phyloP scores from a whole-genome alignment of 2,329 filamentous ascomycete species.

The Cyclaneusma minus region DNA sequence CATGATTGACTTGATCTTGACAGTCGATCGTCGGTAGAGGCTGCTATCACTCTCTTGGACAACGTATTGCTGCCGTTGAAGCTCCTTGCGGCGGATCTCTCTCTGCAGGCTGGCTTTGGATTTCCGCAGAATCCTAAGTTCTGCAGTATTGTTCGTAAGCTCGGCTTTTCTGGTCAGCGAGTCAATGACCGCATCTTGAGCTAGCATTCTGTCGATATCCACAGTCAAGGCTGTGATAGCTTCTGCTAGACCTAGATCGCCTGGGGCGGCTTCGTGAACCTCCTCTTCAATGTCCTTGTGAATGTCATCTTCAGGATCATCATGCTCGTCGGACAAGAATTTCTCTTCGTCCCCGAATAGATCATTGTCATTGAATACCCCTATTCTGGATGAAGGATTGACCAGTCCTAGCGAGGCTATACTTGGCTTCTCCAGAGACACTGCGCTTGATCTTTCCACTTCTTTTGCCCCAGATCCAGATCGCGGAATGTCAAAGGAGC shows the following conservation, averaged over 20 bases:
- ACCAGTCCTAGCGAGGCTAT: slow-evolving; percentile 85
- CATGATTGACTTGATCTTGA: slow-evolving; percentile 85
- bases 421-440: slow-evolving; percentile 60
- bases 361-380: slow-evolving; percentile 87
- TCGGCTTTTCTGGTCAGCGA: slow-evolving; percentile 89
- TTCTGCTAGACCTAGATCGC: slow-evolving; percentile 83
- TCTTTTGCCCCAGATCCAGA: slow-evolving; percentile 21
- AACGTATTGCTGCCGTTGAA: slow-evolving; percentile 92
- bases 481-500: slow-evolving; percentile 41
- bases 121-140: slow-evolving; percentile 81
- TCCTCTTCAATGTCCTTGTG: slow-evolving; percentile 57
- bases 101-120: slow-evolving; percentile 86
- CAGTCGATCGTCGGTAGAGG: slow-evolving; percentile 77
- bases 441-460: slow-evolving; percentile 23
- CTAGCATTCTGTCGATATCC: slow-evolving; percentile 76
- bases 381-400: slow-evolving; percentile 70
- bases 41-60: slow-evolving; percentile 97
- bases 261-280: slow-evolving; percentile 86
- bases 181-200: slow-evolving; percentile 83
- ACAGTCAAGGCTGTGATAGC: slow-evolving; percentile 77
- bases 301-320: slow-evolving; percentile 44
- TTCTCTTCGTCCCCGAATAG: slow-evolving; percentile 82
- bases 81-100: slow-evolving; percentile 84
- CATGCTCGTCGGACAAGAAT: slow-evolving; percentile 72
- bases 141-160: slow-evolving; percentile 89